Percentiles rank a stretch among this genome's conserved stretches.
Conservation (phyloP, 352 stramenopile genomes). For the Globisporangium echinulatum region DNA sequence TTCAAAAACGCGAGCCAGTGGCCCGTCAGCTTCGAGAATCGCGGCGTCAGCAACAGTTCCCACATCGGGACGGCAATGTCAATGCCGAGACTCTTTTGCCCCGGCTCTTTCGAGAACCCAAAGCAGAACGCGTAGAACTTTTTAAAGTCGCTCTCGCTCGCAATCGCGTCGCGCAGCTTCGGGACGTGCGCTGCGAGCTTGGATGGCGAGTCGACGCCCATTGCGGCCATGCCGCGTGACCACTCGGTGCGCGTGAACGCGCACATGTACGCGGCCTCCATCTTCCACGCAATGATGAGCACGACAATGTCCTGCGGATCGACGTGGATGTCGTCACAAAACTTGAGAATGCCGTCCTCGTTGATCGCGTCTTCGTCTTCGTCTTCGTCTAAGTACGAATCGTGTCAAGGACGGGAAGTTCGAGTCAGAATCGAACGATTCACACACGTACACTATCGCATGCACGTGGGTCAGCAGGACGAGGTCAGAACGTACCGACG, state of each 20-base stretch:
- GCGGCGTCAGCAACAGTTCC: conserved; percentile 63
- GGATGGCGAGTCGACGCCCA: conserved; percentile 60
- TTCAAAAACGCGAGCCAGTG: conserved; percentile 77
- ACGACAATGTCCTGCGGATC: conserved; percentile 76
- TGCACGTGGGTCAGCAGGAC: too few relatives aligned
- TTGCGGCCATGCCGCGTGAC: conserved; percentile 66
- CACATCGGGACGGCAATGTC: conserved; percentile 85
- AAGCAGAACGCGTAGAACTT: conserved; percentile 88
- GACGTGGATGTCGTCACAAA: conserved; percentile 72
- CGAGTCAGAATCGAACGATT: too few relatives aligned
- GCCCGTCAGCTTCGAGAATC: conserved; percentile 57
- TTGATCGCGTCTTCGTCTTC: conserved; percentile 55
- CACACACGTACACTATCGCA: too few relatives aligned
- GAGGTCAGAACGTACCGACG: conserved; percentile 20
- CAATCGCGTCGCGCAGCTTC: conserved; percentile 48
- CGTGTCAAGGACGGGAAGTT: too few relatives aligned
- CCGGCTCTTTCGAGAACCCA: conserved; percentile 81
- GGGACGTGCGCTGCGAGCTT: conserved; percentile 58
- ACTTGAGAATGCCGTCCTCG: conserved; percentile 74
- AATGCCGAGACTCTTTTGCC: conserved; percentile 82
- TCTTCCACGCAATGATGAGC: conserved; percentile 84
- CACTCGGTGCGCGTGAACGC: conserved; percentile 82
- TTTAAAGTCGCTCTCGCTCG: conserved; percentile 56
- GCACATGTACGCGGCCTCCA: conserved; percentile 83
- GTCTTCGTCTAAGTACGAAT: conserved; percentile 25